Evolutionary conservation across 257 asterid species (phyloP), one percentile per base, ranked within the genome.

Genomic region (Ehretia macrophylla): DNA sequence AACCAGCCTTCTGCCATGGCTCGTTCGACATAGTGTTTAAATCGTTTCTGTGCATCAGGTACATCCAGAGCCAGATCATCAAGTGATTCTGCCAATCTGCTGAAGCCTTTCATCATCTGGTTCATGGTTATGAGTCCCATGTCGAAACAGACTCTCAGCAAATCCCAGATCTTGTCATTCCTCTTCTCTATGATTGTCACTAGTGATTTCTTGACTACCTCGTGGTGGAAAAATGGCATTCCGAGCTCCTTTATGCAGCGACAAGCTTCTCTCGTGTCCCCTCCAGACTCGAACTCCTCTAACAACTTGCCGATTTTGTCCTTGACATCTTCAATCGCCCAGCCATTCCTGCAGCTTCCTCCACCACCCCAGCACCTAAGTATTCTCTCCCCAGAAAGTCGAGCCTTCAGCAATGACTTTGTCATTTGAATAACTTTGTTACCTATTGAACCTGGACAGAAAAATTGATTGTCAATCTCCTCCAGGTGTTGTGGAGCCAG

Each of bases 151-250:
- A 84, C 81, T n/a, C 60, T 56, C 0, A 92, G 64, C 64, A 92
- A 63, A 11, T 70, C 21, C 96, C 99, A 92, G 61, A 83, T 27
- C 58, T 93, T 75, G 37, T 84, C 87, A 32, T 80, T 79, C 72
- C 73, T 85, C 50, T 79, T 86, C 87, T 88, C 97, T 76, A 88
- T 92, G 6, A 88, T 73, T 1, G 65, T 70, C 56, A 88, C 90
- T 60, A 92, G 14, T 4, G 80, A 70, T 60, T 84, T 91, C 72
- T 91, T 91, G 65, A 91, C 95, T 1, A 88, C 98, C 57, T 91
- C 96, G 53, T 91, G 98, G 56, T 91, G 98, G 22, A 91, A 91
- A 52, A 91, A 91, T 16, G 98, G 94, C 96, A 91, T 91, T 11
- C 96, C 86, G 14, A 91, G 58, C 49, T 91, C 98, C 77, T 85